Evolutionary conservation across 805 yeast genomes (phyloP), one percentile per base, ranked within the genome.

Genomic region (Torulaspora quercuum): DNA sequence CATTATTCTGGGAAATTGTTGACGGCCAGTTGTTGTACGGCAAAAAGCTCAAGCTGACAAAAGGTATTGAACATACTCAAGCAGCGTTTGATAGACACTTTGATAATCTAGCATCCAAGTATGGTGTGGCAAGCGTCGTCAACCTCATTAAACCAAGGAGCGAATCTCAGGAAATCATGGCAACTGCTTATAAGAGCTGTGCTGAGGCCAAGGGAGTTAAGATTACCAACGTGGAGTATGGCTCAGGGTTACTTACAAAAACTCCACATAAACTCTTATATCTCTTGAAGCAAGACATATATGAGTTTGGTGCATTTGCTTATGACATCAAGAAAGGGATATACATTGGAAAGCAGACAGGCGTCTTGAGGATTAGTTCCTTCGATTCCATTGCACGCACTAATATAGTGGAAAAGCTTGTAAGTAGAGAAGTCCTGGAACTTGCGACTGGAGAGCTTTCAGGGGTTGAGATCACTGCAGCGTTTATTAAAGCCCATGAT

Each of bases 1-100:
- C 99, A 0, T 65, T 92, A 5, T 90, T 86, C 53, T 92, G 95
- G 94, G 98, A 90, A 54, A 90, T 88, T 50, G 95, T 85, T 44
- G 68, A 64, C 28, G 60, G 63, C 20, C 68, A 63, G 37, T 78
- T 92, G 7, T 63, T 92, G 37, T 77, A 88, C 26, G 76, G 83
- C 25, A 90, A 90, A 18, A 90, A 86, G 55, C 79, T 87, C 25
- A 76, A 76, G 22, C 65, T 92, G n/a, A 78, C 89, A 0, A 72
- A 95, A 48, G 80, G 88, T 10, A 61, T 73, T 21, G 95, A 83
- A 39, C 90, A 95, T 8, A 77, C 95, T 0, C 95, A 87, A 53
- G 83, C 90, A 1, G 80, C 90, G 3, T 87, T 90, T 55, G 81
- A 82, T 46, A 76, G 76, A 38, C 98, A 92, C 57, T 82, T 92